Percentiles rank a stretch among this genome's conserved stretches.
Conservation (phyloP, 106 monocot genomes). For the Dendrobium huoshanense region DNA sequence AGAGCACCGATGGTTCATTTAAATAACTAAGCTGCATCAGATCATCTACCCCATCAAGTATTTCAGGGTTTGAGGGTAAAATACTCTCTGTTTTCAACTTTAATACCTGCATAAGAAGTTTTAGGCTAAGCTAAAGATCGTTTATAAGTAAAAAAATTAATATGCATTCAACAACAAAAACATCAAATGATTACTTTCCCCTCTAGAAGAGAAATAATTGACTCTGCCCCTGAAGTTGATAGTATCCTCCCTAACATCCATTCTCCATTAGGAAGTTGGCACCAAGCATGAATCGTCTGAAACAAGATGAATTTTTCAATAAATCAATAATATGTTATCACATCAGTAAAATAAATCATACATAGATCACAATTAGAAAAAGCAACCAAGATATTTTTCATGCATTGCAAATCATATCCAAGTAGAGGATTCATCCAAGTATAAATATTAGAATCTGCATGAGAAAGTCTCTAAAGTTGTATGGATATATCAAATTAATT, state of each 20-base stretch:
- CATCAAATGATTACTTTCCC: constrained; percentile 45
- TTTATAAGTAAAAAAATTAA: background rate
- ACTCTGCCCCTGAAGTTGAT: constrained; percentile 53
- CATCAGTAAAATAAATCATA: constrained; percentile 3
- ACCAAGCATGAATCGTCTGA: constrained; percentile 86
- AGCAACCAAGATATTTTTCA: background rate
- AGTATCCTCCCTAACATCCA: constrained; percentile 77
- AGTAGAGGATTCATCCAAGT: background rate
- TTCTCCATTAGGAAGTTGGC: constrained; percentile 68
- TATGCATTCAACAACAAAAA: background rate
- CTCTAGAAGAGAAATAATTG: constrained; percentile 56
- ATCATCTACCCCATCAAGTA: constrained; percentile 94
- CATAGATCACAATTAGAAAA: background rate
- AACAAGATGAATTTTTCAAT: constrained; percentile 26
- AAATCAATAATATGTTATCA: background rate
- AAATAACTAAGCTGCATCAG: constrained; percentile 98
- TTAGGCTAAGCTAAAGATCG: background rate
- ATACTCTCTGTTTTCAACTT: constrained; percentile 58
- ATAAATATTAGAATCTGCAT: background rate
- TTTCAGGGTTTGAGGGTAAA: constrained; percentile 84
- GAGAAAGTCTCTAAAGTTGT: background rate
- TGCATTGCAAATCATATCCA: background rate
- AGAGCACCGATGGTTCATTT: constrained; percentile 87
- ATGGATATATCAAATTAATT: background rate
- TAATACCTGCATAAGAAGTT: constrained; percentile 41